phyloP scores from a whole-genome alignment of 345 rosid genomes.

The Eucalyptus caleyi region DNA sequence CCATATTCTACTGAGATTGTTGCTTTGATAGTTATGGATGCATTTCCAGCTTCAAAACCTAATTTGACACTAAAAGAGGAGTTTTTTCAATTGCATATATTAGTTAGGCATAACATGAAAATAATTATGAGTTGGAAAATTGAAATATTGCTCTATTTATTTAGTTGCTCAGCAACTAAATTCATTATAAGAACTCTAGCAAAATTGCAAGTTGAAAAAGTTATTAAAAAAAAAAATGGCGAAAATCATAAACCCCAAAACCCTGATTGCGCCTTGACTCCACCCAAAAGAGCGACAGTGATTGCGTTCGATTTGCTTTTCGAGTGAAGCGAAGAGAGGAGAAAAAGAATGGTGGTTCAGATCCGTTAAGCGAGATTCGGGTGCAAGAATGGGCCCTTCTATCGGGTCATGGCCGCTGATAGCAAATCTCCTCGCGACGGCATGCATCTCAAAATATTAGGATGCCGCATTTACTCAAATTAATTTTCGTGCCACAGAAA shows the following conservation, averaged over 20 bases:
- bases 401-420: conserved; percentile 65
- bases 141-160: not conserved
- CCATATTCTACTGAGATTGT: no score
- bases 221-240: no score
- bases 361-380: conserved; percentile 68
- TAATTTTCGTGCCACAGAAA: no score
- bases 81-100: no score
- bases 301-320: not conserved
- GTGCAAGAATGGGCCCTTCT: conserved; percentile 71
- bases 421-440: conserved; percentile 80
- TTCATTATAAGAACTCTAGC: no score
- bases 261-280: not conserved
- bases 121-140: not conserved
- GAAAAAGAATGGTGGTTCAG: conserved; percentile 48
- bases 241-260: not conserved
- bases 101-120: no score
- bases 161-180: no score
- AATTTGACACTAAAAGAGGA: no score
- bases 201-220: not conserved
- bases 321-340: not conserved
- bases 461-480: conserved; percentile 23
- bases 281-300: not conserved
- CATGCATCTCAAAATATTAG: conserved; percentile 73
- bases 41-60: no score
- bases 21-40: no score